phyloP scores from a whole-genome alignment of 805 yeast genomes.

The Candida rishiriensis region DNA sequence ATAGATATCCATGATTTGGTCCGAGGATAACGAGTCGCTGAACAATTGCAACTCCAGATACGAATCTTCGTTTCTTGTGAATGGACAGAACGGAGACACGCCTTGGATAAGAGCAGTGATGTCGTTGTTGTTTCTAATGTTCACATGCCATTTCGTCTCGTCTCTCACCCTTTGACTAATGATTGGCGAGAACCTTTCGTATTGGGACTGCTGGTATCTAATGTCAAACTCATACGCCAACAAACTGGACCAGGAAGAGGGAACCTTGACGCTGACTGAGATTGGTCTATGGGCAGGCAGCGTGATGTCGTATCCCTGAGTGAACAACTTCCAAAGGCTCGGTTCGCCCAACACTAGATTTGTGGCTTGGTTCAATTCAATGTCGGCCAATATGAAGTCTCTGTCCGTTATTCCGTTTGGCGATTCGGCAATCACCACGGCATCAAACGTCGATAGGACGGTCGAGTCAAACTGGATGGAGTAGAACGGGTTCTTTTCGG shows the following conservation, averaged over 20 bases:
- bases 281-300: slow-evolving; percentile 42
- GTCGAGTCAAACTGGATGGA: slow-evolving; percentile 39
- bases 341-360: slow-evolving; percentile 26
- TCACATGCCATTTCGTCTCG: slow-evolving; percentile 78
- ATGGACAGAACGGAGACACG: slow-evolving; percentile 51
- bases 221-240: slow-evolving; percentile 43
- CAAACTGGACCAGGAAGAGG: slow-evolving; percentile 58
- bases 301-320: slow-evolving; percentile 35
- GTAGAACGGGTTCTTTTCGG: slow-evolving; percentile 42
- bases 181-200: slow-evolving; percentile 51
- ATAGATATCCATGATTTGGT: slow-evolving; percentile 34
- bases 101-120: slow-evolving; percentile 50
- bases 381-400: slow-evolving; percentile 38
- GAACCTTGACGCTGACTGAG: slow-evolving; percentile 43
- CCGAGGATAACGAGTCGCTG: slow-evolving; percentile 36
- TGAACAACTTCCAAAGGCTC: slow-evolving; percentile 35
- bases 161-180: slow-evolving; percentile 61
- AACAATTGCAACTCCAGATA: slow-evolving; percentile 43
- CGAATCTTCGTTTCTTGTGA: slow-evolving; percentile 18
- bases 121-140: slow-evolving; percentile 37
- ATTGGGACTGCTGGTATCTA: slow-evolving; percentile 22
- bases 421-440: slow-evolving; percentile 44
- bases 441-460: slow-evolving; percentile 40
- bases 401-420: slow-evolving; percentile 10
- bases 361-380: slow-evolving; percentile 22